Conservation (phyloP, 345 rosid species). For the Atalantia buxifolia region DNA sequence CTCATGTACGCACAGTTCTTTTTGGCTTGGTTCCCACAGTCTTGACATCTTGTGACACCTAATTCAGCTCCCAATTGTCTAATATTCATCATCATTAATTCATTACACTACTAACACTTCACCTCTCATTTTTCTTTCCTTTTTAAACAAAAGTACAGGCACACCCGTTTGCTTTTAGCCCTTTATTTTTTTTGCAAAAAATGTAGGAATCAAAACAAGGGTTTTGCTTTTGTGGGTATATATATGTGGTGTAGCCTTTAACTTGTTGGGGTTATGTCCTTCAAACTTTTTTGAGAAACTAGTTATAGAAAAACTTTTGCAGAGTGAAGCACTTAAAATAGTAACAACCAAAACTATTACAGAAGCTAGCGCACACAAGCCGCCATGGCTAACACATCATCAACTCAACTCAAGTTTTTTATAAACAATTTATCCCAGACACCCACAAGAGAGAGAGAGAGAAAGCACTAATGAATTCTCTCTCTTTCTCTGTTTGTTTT, state of each 20-base stretch:
- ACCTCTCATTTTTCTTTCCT: neutral
- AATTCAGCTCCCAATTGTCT: conserved; percentile 12
- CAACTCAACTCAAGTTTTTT: neutral
- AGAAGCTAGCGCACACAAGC: neutral
- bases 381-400: neutral
- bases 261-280: too few relatives aligned
- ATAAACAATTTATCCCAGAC: neutral
- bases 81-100: conserved; percentile 4
- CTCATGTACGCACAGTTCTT: conserved; percentile 28
- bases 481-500: neutral
- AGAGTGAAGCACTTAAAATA: neutral
- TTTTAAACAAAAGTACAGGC: neutral
- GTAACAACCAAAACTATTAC: neutral
- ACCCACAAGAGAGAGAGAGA: neutral
- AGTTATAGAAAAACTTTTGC: neutral
- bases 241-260: too few relatives aligned
- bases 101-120: neutral
- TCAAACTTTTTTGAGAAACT: neutral
- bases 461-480: neutral
- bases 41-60: conserved; percentile 26
- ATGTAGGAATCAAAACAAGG: neutral
- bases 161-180: neutral
- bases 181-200: neutral
- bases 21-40: conserved; percentile 37
- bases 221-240: neutral